Conservation (phyloP, 2,329 filamentous ascomycete genomes). For the Penicillium hordei region DNA sequence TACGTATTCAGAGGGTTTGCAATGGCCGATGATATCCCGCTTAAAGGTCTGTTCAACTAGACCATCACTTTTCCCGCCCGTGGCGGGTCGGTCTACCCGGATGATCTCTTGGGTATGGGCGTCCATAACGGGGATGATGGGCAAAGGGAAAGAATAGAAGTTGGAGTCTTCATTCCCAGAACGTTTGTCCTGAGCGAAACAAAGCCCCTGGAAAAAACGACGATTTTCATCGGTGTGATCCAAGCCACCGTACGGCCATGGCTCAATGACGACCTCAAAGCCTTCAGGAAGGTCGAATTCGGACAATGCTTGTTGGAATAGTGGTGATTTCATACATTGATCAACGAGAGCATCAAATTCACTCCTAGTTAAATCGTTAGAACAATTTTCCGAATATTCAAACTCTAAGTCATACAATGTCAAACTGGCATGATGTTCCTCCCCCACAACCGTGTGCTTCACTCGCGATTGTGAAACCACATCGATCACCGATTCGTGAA, state of each 20-base stretch:
- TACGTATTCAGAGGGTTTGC: slow-evolving; percentile 53
- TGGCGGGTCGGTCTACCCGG: slow-evolving; percentile 59
- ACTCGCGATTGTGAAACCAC: slow-evolving; percentile 45
- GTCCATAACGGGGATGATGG: slow-evolving; percentile 56
- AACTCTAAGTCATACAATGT: slow-evolving; percentile 37
- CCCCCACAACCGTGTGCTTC: slow-evolving; percentile 49
- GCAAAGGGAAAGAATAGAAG: slow-evolving; percentile 62
- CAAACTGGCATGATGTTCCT: slow-evolving; percentile 50
- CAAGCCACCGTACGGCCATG: slow-evolving; percentile 58
- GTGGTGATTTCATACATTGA: slow-evolving; percentile 52
- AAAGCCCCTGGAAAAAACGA: slow-evolving; percentile 55
- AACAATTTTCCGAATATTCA: not conserved
- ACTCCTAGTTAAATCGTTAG: slow-evolving; percentile 25
- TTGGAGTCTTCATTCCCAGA: slow-evolving; percentile 57
- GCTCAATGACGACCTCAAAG: slow-evolving; percentile 57
- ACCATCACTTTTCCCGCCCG: slow-evolving; percentile 52
- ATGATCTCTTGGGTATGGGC: slow-evolving; percentile 55
- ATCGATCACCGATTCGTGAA: slow-evolving; percentile 56
- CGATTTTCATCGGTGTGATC: slow-evolving; percentile 48
- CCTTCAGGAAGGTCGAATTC: slow-evolving; percentile 56
- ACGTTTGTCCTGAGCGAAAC: slow-evolving; percentile 48
- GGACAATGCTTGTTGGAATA: slow-evolving; percentile 53
- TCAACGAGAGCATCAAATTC: slow-evolving; percentile 52
- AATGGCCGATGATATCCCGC: slow-evolving; percentile 54
- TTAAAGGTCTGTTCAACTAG: slow-evolving; percentile 44